Evolutionary conservation across 2,329 filamentous ascomycete genomes (phyloP), one percentile per base, ranked within the genome.

Genomic region (Exophiala aquamarina): DNA sequence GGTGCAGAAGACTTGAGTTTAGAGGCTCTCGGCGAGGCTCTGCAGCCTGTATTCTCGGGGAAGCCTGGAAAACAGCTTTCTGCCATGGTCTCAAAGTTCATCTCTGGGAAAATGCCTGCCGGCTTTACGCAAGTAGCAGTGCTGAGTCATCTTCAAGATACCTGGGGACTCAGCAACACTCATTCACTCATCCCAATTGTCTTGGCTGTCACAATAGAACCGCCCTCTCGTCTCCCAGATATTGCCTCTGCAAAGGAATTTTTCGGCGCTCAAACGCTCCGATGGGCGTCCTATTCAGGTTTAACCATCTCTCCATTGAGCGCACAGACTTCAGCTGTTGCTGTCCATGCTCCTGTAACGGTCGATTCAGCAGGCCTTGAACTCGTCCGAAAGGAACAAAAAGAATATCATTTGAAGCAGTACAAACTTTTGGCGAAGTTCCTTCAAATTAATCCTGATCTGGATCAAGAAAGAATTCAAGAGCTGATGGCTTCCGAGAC

Each of bases 1-100:
- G 61, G 65, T 7, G 57, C 63, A 3, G 70, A 73, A 38, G 68
- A 71, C 23, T 55, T 70, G 45, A 49, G 66, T 17, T 47, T 73
- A 6, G 46, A 51, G 2, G 60, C 62, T 17, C 56, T 74, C 3
- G 61, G 56, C 19, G 53, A 61, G 5, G 50, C 54, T 4, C 46
- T 71, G 2, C 61, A 66, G 38, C 48, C 54, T 15, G 49, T 47
- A 6, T 66, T 64, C 45, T 52, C 56, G 11, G 64, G 66, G 4
- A 58, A 59, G 26, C 54, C 67, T 26, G 67, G 66, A 2, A 60
- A 66, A 55, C 36, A 57, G 37, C 44, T 63, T 58, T 56, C 61
- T 1, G 33, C 40, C 5, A 52, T 68, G 2, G 63, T 70, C 41
- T 55, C 59, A 1, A 60, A 55, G 6, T 37, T 66, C 17, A 52